Percentiles rank a stretch among this genome's conserved stretches.
phyloP scores from a whole-genome alignment of 1,139 yeast species.

The Scheffersomyces lignicola region DNA sequence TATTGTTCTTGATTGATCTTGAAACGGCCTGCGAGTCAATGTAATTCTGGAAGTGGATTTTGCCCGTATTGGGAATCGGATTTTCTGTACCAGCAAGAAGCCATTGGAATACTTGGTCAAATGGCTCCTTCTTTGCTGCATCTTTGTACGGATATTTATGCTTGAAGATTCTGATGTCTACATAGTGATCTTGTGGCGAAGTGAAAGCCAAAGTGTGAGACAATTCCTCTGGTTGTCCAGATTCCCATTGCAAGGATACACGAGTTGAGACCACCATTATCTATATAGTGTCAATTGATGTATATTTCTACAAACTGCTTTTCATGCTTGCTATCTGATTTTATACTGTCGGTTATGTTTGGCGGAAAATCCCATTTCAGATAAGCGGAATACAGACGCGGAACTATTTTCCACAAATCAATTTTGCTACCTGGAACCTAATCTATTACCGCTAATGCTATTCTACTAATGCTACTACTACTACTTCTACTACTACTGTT shows the following conservation, averaged over 20 bases:
- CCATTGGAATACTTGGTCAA: constrained; percentile 35
- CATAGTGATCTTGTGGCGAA: constrained; percentile 43
- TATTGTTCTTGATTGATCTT: constrained; percentile 21
- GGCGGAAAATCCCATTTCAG: constrained; percentile 1
- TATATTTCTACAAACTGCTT: not conserved
- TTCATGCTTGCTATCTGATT: not conserved
- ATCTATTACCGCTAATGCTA: too few relatives aligned
- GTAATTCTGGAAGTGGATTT: constrained; percentile 40
- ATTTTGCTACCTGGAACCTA: constrained; percentile 1
- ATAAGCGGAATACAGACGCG: constrained; percentile 1
- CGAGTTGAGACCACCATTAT: constrained; percentile 41
- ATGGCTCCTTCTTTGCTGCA: constrained; percentile 5
- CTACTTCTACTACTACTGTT: too few relatives aligned
- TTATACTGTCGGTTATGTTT: constrained; percentile 1
- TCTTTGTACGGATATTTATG: constrained; percentile 22
- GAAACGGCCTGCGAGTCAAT: constrained; percentile 40
- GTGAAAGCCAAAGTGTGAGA: constrained; percentile 56
- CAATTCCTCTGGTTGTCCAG: constrained; percentile 40
- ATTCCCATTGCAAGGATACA: constrained; percentile 55
- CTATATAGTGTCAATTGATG: not conserved
- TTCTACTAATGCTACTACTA: too few relatives aligned
- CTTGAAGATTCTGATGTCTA: constrained; percentile 39
- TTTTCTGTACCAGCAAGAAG: constrained; percentile 42
- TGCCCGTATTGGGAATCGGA: constrained; percentile 25
- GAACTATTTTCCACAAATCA: not conserved